These are phyloP conservation scores for Helotiales sp. DNA, from an alignment of 2,329 filamentous ascomycete genomes.

Conservation along the genomic window DNA sequence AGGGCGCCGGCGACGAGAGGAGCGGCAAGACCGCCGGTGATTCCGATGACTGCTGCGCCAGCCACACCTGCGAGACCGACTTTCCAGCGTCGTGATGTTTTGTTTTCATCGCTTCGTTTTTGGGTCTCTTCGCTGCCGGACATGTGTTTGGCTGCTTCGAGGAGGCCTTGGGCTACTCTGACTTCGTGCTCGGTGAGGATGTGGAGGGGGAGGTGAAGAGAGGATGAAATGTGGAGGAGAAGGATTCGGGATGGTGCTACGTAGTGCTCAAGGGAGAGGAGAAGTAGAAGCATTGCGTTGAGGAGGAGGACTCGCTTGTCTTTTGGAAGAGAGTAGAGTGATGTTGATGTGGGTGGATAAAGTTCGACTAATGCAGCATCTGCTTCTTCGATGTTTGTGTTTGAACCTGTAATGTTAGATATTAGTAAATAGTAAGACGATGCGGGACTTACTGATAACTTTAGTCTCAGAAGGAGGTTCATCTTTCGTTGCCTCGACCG, in stretches of 20 bases:
- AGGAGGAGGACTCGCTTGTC: conserved; percentile 71
- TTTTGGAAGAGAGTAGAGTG: conserved; percentile 62
- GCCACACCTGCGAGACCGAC: conserved; percentile 88
- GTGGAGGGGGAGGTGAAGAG: conserved; percentile 69
- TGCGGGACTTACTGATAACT: conserved; percentile 37
- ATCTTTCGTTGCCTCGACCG: conserved; percentile 38
- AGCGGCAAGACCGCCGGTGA: conserved; percentile 76
- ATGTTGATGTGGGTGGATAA: conserved; percentile 64
- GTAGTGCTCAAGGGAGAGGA: conserved; percentile 80
- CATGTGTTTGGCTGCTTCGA: conserved; percentile 75
- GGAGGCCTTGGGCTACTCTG: conserved; percentile 74
- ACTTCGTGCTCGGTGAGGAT: conserved; percentile 73
- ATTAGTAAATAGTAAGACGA: not conserved
- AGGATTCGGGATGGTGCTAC: conserved; percentile 74
- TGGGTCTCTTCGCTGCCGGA: conserved; percentile 72
- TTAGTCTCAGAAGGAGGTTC: conserved; percentile 33
- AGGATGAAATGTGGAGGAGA: conserved; percentile 71
- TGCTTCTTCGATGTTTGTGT: conserved; percentile 51
- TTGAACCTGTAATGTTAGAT: conserved; percentile 37
- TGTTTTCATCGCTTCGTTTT: conserved; percentile 73
- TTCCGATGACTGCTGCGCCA: conserved; percentile 77
- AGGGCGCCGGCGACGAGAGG: conserved; percentile 80
- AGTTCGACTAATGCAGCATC: conserved; percentile 55
- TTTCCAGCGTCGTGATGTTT: conserved; percentile 79
- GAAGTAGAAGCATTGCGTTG: conserved; percentile 72